Percentiles rank a stretch among this genome's conserved stretches.
Evolutionary conservation across 1,284 basidiomycete species (phyloP).

Genomic region (Microbotryum silenes-acaulis): DNA sequence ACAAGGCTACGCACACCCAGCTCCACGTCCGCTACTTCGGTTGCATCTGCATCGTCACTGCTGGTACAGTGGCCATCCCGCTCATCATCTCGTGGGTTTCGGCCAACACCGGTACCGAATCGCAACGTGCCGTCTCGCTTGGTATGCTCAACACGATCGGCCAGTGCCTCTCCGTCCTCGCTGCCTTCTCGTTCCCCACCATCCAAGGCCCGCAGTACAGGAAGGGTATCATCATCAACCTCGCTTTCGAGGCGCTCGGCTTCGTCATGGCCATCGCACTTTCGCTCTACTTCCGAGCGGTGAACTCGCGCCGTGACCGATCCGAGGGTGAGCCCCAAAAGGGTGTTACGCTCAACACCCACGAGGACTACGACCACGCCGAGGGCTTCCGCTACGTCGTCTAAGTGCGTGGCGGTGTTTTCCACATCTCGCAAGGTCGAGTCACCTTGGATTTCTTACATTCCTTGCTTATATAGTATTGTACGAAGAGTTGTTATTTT

Average conservation of each 20-base stretch:
- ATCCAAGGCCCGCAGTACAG: conserved; percentile 41
- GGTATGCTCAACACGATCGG: conserved; percentile 46
- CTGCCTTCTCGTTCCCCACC: conserved; percentile 44
- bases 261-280: conserved; percentile 40
- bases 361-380: conserved; percentile 13
- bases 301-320: conserved; percentile 43
- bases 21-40: conserved; percentile 43
- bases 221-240: conserved; percentile 44
- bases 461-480: no score
- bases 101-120: conserved; percentile 40
- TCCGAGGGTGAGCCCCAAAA: conserved; percentile 41
- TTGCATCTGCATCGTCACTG: conserved; percentile 41
- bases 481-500: no score
- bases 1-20: conserved; percentile 31
- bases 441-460: no score
- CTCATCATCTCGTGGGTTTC: conserved; percentile 38
- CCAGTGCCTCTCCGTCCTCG: conserved; percentile 44
- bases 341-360: conserved; percentile 33
- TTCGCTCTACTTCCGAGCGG: conserved; percentile 40
- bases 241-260: conserved; percentile 43
- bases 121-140: conserved; percentile 43
- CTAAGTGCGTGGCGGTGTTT: no score
- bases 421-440: no score
- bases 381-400: no score
- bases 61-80: conserved; percentile 40